A percentile compares a stretch with the other conserved stretches of the same genome.
These are phyloP conservation scores for Zasmidium angulare DNA, from an alignment of 2,329 filamentous ascomycete species.

Conservation along the genomic window DNA sequence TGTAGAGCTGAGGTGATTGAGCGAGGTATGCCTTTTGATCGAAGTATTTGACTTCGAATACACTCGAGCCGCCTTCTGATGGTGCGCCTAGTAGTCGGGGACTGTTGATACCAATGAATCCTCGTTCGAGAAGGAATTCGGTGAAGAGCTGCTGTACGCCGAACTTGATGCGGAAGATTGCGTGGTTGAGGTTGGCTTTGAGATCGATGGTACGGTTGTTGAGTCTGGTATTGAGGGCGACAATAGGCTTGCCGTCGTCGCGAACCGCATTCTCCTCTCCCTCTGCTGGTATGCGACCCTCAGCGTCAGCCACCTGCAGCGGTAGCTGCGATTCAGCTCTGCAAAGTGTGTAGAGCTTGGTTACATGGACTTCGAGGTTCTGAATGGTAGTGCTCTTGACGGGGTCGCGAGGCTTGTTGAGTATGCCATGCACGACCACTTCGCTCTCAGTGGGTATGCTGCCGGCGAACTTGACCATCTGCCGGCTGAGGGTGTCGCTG, in stretches of 20 bases:
- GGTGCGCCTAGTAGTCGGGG: conserved; percentile 87
- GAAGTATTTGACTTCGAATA: conserved; percentile 90
- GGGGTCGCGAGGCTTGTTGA: conserved; percentile 80
- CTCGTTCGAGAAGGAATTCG: conserved; percentile 72
- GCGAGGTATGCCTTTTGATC: conserved; percentile 77
- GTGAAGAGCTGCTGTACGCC: conserved; percentile 70
- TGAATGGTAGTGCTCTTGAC: conserved; percentile 84
- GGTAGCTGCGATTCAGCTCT: conserved; percentile 61
- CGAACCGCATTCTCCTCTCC: conserved; percentile 45
- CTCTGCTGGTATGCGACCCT: conserved; percentile 49
- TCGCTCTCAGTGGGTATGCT: conserved; percentile 74
- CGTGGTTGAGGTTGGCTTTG: conserved; percentile 85
- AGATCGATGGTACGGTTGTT: conserved; percentile 94
- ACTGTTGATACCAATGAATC: conserved; percentile 83
- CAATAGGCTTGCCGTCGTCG: conserved; percentile 63
- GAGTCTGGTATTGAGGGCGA: conserved; percentile 78
- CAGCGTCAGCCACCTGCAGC: conserved; percentile 57
- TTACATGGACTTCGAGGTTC: conserved; percentile 82
- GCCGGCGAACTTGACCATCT: conserved; percentile 93
- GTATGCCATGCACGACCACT: conserved; percentile 74
- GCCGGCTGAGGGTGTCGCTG: conserved; percentile 62
- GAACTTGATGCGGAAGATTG: conserved; percentile 71
- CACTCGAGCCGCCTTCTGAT: conserved; percentile 88
- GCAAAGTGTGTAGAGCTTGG: conserved; percentile 77
- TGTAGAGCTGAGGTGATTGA: conserved; percentile 82